Evolutionary conservation across 1,284 basidiomycete genomes (phyloP), one percentile per base, ranked within the genome.

Genomic region (Irpex sp.): DNA sequence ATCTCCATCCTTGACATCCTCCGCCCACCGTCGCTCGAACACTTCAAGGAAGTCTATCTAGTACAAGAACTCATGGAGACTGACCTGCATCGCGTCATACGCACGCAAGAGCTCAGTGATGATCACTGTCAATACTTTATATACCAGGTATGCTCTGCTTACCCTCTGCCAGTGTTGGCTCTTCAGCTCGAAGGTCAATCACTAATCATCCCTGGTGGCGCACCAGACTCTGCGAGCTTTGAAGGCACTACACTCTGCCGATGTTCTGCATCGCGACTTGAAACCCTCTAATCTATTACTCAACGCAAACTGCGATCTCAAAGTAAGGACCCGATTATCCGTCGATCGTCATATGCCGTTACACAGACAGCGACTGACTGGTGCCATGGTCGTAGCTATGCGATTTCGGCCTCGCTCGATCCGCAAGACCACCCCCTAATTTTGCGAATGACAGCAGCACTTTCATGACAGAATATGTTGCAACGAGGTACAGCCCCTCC

Each of bases 1-100:
- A 97, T 97, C 73, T 93, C 94, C 35, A 95, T 98, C 68, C 81
- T 97, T 49, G 95, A 98, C 75, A 97, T 97, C 71, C 88, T 97
- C 80, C 93, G 93, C 72, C 95, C 95, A 0, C 78, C 91, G 26
- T 91, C 92, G 35, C 81, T 94, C 72, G 95, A 98, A 35, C 82
- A 84, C 0, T 99, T 99, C 83, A 95, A 93, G 70, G 97, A 99
- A 77, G 96, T 94, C 54, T 94, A 94, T 70, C 76, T 90, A 90
- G 72, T 94, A 59, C 90, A 92, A 73, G 88, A 90, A 70, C 75
- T 88, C 61, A 87, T 88, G 84, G 92, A 94, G 71, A 92, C 83
- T 11, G 85, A 88, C 74, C 81, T 90, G 76, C 85, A 90, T 74
- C 83, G 86, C 21, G 86, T 88, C 39, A 92, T 93, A 69, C 81